Evolutionary conservation across 1,284 basidiomycete species (phyloP), one percentile per base, ranked within the genome.

Genomic region (Malassezia psittaci): DNA sequence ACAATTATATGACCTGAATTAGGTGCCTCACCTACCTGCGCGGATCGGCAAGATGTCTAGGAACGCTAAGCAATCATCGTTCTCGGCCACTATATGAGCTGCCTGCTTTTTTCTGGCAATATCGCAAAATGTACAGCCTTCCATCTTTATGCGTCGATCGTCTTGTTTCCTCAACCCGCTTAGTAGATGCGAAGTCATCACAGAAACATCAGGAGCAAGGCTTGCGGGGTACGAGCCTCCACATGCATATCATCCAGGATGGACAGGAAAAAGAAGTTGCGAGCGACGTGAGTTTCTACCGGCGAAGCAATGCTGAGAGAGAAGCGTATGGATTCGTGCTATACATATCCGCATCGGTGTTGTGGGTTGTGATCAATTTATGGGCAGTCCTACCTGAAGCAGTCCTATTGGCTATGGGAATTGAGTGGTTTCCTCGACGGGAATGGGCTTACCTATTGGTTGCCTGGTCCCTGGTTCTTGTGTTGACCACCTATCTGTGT

Each of bases 361-460:
- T 55, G 24, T 50, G 60, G 47, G 19, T 63, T 12, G 15, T 53
- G n/a, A 60, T 60, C 61, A 29, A 37, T 18, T 4, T 63, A 1
- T 64, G 62, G 62, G 62, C 62, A 2, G 9, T 52, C 13, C 41
- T 39, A 3, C 62, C 62, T 15, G 62, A 64, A 13, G 45, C 24
- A 33, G 34, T 59, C 10, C 46, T 64, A 6, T 35, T 24, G 9
- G 10, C 18, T 16, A 5, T 58, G 2, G 62, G 62, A 8, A 57
- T 64, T 18, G 58, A 54, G 13, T 64, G 60, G 60, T 64, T 60
- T 43, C 62, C 62, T 0, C 50, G 52, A 18, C 50, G 62, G 49
- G 62, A 64, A 32, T 64, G 62, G 62, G 62, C 62, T 1, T 64
- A 55, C 24, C 34, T 64, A 13, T 29, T 62, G 40, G 51, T 58